Conservation (phyloP, 208 protist genomes). For the Trypanosomatidae sp. region DNA sequence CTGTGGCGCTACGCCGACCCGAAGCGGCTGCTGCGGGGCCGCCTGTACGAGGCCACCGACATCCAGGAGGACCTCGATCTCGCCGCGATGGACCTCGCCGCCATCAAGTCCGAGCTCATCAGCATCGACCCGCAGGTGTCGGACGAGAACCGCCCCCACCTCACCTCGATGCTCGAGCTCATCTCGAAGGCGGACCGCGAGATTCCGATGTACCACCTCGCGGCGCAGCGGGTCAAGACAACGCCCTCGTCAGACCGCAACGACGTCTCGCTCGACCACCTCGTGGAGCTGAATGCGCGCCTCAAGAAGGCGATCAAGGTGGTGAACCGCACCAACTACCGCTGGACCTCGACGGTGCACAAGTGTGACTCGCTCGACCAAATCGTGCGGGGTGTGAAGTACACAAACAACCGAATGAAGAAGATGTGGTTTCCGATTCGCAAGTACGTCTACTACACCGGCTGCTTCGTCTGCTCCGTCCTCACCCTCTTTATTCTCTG, state of each 20-base stretch:
- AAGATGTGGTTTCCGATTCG: slow-evolving; percentile 72
- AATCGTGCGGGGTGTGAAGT: slow-evolving; percentile 54
- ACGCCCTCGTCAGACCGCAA: slow-evolving; percentile 33
- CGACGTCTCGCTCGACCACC: slow-evolving; percentile 79
- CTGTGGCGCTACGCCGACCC: slow-evolving; percentile 79
- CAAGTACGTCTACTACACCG: slow-evolving; percentile 57
- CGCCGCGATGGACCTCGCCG: slow-evolving; percentile 79
- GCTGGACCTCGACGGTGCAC: slow-evolving; percentile 73
- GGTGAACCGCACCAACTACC: slow-evolving; percentile 71
- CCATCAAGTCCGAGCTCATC: slow-evolving; percentile 83
- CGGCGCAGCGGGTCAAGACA: slow-evolving; percentile 51
- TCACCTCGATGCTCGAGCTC: slow-evolving; percentile 77
- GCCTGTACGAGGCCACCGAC: slow-evolving; percentile 69
- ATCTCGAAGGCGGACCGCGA: slow-evolving; percentile 73
- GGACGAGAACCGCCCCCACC: slow-evolving; percentile 73
- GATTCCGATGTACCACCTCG: slow-evolving; percentile 80
- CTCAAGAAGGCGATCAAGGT: slow-evolving; percentile 85
- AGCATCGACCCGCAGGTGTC: slow-evolving; percentile 70
- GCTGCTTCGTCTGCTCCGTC: slow-evolving; percentile 45
- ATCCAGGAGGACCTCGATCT: slow-evolving; percentile 91
- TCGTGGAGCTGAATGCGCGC: slow-evolving; percentile 72
- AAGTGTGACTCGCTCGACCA: slow-evolving; percentile 70
- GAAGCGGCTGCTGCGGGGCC: slow-evolving; percentile 47
- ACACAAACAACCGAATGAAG: slow-evolving; percentile 59
- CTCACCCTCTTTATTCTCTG: slow-evolving; percentile 84